Evolutionary conservation across 108 stramenopile genomes (phyloP).

Genomic region (Hondaea fermentalgiana): DNA sequence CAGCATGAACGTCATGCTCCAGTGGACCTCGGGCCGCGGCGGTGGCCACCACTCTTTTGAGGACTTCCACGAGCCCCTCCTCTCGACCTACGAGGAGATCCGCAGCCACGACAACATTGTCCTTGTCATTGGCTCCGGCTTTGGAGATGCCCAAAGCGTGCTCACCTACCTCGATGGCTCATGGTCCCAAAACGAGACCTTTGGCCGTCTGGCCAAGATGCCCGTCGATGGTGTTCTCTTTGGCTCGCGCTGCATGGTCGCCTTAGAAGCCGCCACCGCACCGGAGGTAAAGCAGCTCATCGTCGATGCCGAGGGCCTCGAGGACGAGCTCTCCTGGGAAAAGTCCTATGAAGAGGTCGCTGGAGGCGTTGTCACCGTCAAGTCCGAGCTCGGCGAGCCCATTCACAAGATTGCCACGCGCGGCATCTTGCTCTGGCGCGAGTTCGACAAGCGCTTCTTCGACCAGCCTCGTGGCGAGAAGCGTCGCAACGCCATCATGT

Average conservation of each 20-base stretch:
- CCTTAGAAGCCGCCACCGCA: conserved; percentile 18
- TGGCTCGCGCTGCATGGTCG: conserved; percentile 27
- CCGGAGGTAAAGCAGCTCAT: conserved; percentile 28
- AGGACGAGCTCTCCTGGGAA: conserved; percentile 19
- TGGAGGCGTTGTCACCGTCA: conserved; percentile 22
- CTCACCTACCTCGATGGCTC: conserved; percentile 6
- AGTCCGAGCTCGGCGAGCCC: conserved; percentile 25
- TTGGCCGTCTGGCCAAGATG: neutral
- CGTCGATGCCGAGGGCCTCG: conserved; percentile 10
- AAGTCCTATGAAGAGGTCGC: conserved; percentile 14
- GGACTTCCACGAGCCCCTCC: conserved; percentile 21
- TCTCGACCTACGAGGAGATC: conserved; percentile 26
- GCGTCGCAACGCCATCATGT: neutral
- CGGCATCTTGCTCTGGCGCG: conserved; percentile 17
- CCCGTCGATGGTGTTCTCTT: conserved; percentile 22
- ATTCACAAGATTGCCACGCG: conserved; percentile 24
- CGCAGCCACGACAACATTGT: conserved; percentile 12
- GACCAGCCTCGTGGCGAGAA: neutral
- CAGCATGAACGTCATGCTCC: conserved; percentile 7
- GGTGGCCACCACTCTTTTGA: conserved; percentile 28
- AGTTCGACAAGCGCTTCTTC: conserved; percentile 19
- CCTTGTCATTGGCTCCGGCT: conserved; percentile 15
- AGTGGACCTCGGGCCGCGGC: conserved; percentile 26
- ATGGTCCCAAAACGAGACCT: neutral
- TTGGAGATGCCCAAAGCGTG: conserved; percentile 5